phyloP scores from a whole-genome alignment of 352 stramenopile species.

The Paralagenidium karlingii region DNA sequence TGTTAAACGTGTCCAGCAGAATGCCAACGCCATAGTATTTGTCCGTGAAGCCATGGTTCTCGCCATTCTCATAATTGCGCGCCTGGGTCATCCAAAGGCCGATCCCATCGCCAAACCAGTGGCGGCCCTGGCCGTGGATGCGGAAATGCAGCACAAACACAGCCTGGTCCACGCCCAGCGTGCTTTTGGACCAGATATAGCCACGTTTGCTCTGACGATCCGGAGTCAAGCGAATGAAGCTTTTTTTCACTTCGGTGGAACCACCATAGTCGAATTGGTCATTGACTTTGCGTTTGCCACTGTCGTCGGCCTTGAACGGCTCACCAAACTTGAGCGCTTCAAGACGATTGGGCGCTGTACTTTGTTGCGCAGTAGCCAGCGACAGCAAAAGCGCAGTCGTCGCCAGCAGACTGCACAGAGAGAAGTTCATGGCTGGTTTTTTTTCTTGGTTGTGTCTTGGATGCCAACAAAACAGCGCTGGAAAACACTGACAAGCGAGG shows the following conservation, averaged over 20 bases:
- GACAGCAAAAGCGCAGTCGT: too few species aligned
- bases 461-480: too few species aligned
- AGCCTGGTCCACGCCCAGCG: conserved; percentile 33
- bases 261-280: conserved; percentile 42
- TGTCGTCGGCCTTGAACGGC: conserved; percentile 41
- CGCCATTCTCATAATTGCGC: conserved; percentile 32
- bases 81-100: conserved; percentile 69
- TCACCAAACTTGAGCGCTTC: conserved; percentile 53
- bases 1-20: conserved; percentile 78
- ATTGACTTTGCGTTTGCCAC: conserved; percentile 45
- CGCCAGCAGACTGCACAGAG: too few species aligned
- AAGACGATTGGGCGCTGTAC: too few species aligned
- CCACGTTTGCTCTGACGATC: conserved; percentile 79
- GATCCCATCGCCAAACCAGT: conserved; percentile 79
- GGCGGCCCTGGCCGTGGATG: conserved; percentile 66
- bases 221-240: conserved; percentile 81
- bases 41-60: conserved; percentile 69
- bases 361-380: too few species aligned
- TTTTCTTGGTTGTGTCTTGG: too few species aligned
- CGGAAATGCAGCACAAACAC: conserved; percentile 66
- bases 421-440: too few species aligned
- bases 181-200: conserved; percentile 58
- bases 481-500: too few species aligned
- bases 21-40: conserved; percentile 64
- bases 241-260: conserved; percentile 70